phyloP scores from a whole-genome alignment of 1,284 basidiomycete genomes.

The Malassezia nana region DNA sequence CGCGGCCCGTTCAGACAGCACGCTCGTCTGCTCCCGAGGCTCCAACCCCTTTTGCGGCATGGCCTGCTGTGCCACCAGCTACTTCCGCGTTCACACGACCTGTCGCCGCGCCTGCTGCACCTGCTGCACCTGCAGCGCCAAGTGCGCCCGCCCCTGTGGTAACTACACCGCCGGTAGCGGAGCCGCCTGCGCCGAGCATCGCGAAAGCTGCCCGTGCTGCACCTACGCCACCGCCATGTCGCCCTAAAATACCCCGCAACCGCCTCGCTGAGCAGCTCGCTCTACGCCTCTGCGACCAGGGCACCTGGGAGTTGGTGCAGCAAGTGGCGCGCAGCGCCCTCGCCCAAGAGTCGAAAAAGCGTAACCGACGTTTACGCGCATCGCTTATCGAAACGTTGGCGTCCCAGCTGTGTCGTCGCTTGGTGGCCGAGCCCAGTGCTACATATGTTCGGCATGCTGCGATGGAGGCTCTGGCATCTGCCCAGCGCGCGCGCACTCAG shows the following conservation, averaged over 20 bases:
- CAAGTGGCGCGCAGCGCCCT: background rate
- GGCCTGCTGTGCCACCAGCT: background rate
- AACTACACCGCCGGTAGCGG: too few relatives aligned
- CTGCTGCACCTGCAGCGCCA: background rate
- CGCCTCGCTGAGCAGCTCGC: background rate
- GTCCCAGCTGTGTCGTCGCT: background rate
- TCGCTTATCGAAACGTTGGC: background rate
- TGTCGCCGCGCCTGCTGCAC: background rate
- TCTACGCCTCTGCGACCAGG: background rate
- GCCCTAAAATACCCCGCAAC: background rate
- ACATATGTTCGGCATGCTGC: background rate
- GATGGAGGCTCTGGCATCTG: background rate
- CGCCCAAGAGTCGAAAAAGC: conserved; percentile 1
- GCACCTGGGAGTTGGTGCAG: background rate
- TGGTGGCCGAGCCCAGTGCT: background rate
- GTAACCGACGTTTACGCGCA: background rate
- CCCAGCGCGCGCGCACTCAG: background rate
- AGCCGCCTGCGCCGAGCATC: too few relatives aligned
- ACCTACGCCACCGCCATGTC: too few relatives aligned
- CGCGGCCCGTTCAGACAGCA: background rate
- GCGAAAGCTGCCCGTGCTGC: too few relatives aligned
- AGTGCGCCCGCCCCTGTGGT: too few relatives aligned
- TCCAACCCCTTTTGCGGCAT: background rate
- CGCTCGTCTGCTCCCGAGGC: background rate
- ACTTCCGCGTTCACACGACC: background rate